These are phyloP conservation scores for Vanilla planifolia DNA, from an alignment of 106 monocot species.

Conservation along the genomic window DNA sequence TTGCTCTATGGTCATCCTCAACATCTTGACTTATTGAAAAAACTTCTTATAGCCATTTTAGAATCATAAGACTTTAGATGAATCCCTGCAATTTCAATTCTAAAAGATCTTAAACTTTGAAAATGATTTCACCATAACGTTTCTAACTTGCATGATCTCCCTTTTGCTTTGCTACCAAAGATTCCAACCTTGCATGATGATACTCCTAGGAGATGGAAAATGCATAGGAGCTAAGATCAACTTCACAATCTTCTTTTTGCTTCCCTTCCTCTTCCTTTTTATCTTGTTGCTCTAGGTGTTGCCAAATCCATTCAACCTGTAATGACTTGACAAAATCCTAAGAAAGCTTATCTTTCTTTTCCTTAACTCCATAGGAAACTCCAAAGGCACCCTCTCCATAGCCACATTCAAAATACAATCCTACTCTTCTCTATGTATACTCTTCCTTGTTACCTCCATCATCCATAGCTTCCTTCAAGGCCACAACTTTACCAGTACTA, in stretches of 20 bases:
- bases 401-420: too few species aligned
- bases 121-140: conserved; percentile 41
- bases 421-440: too few species aligned
- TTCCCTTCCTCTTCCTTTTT: conserved; percentile 37
- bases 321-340: conserved; percentile 58
- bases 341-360: conserved; percentile 22
- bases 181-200: conserved; percentile 47
- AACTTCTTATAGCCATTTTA: conserved; percentile 49
- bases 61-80: conserved; percentile 20
- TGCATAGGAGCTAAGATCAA: conserved; percentile 29
- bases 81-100: conserved; percentile 25
- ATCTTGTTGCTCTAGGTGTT: conserved; percentile 74
- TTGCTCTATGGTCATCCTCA: conserved; percentile 60
- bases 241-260: conserved; percentile 12
- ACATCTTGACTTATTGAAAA: conserved; percentile 24
- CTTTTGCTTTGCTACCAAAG: conserved; percentile 67
- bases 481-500: too few species aligned
- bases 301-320: conserved; percentile 82
- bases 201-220: conserved; percentile 57
- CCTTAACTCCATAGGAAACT: conserved; percentile 31
- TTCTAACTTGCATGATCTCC: conserved; percentile 57
- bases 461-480: too few species aligned
- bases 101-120: conserved; percentile 48
- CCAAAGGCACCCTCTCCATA: conserved; percentile 20
- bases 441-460: too few species aligned